Conservation (phyloP, 2,329 filamentous ascomycete genomes). For the Microdochium nivale region DNA sequence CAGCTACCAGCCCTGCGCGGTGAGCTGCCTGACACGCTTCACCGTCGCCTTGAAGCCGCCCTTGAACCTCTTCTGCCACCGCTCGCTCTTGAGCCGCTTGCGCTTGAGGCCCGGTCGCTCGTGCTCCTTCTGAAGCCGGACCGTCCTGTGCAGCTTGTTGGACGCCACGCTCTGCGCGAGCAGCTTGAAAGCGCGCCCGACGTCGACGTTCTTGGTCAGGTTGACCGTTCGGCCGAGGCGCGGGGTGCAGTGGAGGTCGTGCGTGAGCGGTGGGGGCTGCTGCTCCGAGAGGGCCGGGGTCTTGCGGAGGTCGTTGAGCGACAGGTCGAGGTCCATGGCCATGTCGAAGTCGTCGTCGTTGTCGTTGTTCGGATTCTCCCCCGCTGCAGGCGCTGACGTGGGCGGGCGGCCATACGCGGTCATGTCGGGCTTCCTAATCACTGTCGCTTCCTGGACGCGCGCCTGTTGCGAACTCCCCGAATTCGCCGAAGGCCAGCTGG, state of each 20-base stretch:
- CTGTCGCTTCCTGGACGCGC: conserved; percentile 1
- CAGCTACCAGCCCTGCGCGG: conserved; percentile 66
- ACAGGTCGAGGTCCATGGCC: conserved; percentile 18
- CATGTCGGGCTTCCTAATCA: conserved; percentile 13
- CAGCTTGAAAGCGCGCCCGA: conserved; percentile 32
- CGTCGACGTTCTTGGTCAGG: conserved; percentile 32
- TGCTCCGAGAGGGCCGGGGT: conserved; percentile 5
- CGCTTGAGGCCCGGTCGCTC: conserved; percentile 68
- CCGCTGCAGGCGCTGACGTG: not conserved
- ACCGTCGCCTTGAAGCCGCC: conserved; percentile 58
- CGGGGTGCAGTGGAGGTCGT: conserved; percentile 28
- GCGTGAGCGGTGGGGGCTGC: conserved; percentile 6
- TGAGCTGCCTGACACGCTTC: conserved; percentile 58
- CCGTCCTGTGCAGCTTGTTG: conserved; percentile 53
- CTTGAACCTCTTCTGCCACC: conserved; percentile 64
- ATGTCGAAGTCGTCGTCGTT: conserved; percentile 3
- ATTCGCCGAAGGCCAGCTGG: conserved; percentile 1
- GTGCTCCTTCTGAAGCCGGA: conserved; percentile 56
- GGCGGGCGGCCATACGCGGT: conserved; percentile 6
- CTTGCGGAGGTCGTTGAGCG: conserved; percentile 11
- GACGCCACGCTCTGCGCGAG: conserved; percentile 27
- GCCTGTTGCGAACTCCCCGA: not conserved
- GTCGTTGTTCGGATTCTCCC: not conserved
- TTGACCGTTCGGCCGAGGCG: conserved; percentile 34
- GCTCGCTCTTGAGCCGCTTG: conserved; percentile 62